Base-by-base conservation (phyloP, 1,284 basidiomycete species). In the Neolentinus lepideus region DNA sequence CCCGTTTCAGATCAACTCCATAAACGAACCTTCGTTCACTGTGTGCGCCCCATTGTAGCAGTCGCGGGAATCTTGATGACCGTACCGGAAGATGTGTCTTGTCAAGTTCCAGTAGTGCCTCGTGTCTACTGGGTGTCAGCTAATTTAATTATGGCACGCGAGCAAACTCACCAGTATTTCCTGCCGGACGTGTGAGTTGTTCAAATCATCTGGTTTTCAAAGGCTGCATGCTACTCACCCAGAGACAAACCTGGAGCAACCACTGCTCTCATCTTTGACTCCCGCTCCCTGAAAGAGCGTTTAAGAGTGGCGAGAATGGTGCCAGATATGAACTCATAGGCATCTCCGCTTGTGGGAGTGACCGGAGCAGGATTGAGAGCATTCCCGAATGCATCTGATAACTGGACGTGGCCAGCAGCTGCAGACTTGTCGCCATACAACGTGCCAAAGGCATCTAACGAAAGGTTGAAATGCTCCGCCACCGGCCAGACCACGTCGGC, bases 1-100 rank as follows among this genome's bases (percentile, higher is more conserved):
- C 8, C 6, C 6, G 11, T 50, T 8, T 50, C 16, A 21, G n/a
- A 14, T 33, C 6, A 31, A 14, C 45, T 25, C 2, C 45, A 58
- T 56, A 53, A 63, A 56, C 64, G 36, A 55, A 66, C 73, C 64
- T 67, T 78, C 78, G 52, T 79, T 70, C 11, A 77, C 67, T 0
- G 88, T 88, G 66, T 90, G 89, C 25, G 84, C 73, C 2, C 77
- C 77, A 51, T 72, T 71, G 67, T 65, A 52, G 56, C 58, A 71
- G 11, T 65, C 64, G 58, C 71, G 70, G n/a, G 61, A 60, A 33
- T 59, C 61, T 56, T 69, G 63, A 60, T 79, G 78, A 54, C 69
- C 70, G 60, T 80, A 79, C 12, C 77, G 76, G 65, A 77, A 72
- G 57, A 79, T 79, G 52, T 79, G 74, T n/a, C 61, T 59, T 1